Evolutionary conservation across 2,329 filamentous ascomycete species (phyloP).

Genomic region (Malbranchea zuffiana): DNA sequence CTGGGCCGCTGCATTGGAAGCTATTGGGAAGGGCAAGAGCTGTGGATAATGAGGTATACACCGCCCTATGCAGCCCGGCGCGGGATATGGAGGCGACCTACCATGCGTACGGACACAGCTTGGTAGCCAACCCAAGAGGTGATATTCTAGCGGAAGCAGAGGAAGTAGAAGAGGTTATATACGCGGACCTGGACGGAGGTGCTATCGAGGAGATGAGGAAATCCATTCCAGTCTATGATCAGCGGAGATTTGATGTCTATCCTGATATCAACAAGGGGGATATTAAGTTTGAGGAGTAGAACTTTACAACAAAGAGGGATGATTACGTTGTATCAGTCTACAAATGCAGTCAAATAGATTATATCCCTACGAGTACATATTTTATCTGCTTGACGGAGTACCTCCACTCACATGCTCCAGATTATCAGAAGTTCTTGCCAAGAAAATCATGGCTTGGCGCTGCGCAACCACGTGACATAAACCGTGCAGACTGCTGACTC

Average conservation of each 20-base stretch:
- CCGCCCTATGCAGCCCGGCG: slow-evolving; percentile 84
- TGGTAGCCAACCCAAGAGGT: slow-evolving; percentile 81
- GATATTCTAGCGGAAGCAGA: slow-evolving; percentile 67
- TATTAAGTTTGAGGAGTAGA: slow-evolving; percentile 30
- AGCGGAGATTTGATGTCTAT: slow-evolving; percentile 92
- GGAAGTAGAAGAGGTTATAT: slow-evolving; percentile 65
- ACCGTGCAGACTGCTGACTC: slow-evolving; percentile 5
- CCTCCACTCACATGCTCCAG: too few species aligned
- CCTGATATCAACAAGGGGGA: slow-evolving; percentile 67
- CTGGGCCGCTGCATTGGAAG: slow-evolving; percentile 83
- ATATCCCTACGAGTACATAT: too few species aligned
- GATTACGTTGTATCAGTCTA: too few species aligned
- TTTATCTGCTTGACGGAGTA: too few species aligned
- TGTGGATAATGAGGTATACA: slow-evolving; percentile 88
- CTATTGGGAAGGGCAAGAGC: slow-evolving; percentile 72
- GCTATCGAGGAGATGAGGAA: slow-evolving; percentile 65
- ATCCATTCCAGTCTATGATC: slow-evolving; percentile 71
- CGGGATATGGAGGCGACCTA: slow-evolving; percentile 67
- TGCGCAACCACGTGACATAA: not conserved
- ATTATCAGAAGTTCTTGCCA: too few species aligned
- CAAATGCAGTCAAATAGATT: too few species aligned
- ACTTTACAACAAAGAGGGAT: too few species aligned
- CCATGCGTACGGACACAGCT: slow-evolving; percentile 82
- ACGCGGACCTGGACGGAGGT: slow-evolving; percentile 57
- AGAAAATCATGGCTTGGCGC: too few species aligned